Base-by-base conservation (phyloP, 2,329 filamentous ascomycete genomes). In the Hypoxylon sp. region DNA sequence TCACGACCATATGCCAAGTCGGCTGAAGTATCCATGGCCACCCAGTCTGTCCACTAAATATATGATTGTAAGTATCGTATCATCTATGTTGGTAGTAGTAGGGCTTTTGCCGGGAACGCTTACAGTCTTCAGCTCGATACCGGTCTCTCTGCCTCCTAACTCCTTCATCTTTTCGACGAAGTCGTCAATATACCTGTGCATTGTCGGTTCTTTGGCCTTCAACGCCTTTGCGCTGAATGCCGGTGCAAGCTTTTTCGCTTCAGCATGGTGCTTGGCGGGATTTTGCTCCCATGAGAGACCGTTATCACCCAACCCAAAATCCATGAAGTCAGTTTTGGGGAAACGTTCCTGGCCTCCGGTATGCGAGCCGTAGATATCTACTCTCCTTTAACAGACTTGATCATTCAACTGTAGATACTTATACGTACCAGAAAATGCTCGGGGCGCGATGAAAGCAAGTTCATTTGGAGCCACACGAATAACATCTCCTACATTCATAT, bases 1-100 rank as follows among this genome's bases (percentile, higher is more conserved):
- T 70, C 59, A 8, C 55, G 64, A 7, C 61, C 60, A 24, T 68
- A 73, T 13, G 65, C 56, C 56, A 72, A 48, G 19, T 72, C 68
- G 5, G 64, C 70, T 20, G 71, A 60, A 22, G 70, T 53, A 55
- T 71, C 71, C 46, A 70, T 53, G 5, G 64, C 62, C 1, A 72
- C 50, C 70, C 69, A 72, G 56, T 71, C 64, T 15, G 61, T 56
- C 66, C 68, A 71, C 41, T 54, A 15, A 3, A 8, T 17, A 44
- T 26, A 26, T 26, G 39, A 19, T 17, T 19, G n/a, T n/a, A 19
- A 41, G 39, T 15, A 59, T 15, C 20, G 7, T 4, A 48, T 17
- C 48, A 1, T 46, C 24, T 24, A 26, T 15, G 22, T 20, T 17
- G n/a, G n/a, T 49, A 20, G 19, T 34, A 41, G 15, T 48, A 19